phyloP scores from a whole-genome alignment of 2,329 filamentous ascomycete species.

The Penicillium sp. region DNA sequence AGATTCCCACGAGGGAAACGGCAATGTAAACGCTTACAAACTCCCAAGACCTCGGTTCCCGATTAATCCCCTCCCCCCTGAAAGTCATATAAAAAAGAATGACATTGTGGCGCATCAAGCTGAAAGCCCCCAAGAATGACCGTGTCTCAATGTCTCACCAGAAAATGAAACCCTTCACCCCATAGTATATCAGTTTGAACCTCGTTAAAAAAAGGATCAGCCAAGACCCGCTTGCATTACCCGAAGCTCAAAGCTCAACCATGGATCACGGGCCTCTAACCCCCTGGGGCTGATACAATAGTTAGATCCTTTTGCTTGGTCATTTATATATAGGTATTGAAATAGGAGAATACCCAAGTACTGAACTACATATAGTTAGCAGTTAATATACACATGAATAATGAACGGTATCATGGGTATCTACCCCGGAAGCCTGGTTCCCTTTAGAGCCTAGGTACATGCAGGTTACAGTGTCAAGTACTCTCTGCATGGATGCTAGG shows the following conservation, averaged over 20 bases:
- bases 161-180: background rate
- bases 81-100: conserved; percentile 6
- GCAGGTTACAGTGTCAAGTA: conserved; percentile 18
- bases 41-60: background rate
- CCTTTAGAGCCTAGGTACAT: conserved; percentile 8
- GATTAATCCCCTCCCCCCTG: background rate
- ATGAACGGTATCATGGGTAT: background rate
- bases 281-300: background rate
- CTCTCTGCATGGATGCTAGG: conserved; percentile 10
- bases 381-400: background rate
- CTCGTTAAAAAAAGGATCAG: background rate
- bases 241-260: background rate
- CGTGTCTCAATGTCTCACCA: background rate
- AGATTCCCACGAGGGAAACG: background rate
- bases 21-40: background rate
- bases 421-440: conserved; percentile 7
- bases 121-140: background rate
- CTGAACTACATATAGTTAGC: background rate
- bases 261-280: background rate
- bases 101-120: conserved; percentile 6
- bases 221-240: background rate
- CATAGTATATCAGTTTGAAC: background rate
- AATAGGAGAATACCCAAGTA: background rate
- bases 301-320: background rate
- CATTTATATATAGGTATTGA: background rate